phyloP scores from a whole-genome alignment of 2,329 filamentous ascomycete species.

The Xylariales sp. region DNA sequence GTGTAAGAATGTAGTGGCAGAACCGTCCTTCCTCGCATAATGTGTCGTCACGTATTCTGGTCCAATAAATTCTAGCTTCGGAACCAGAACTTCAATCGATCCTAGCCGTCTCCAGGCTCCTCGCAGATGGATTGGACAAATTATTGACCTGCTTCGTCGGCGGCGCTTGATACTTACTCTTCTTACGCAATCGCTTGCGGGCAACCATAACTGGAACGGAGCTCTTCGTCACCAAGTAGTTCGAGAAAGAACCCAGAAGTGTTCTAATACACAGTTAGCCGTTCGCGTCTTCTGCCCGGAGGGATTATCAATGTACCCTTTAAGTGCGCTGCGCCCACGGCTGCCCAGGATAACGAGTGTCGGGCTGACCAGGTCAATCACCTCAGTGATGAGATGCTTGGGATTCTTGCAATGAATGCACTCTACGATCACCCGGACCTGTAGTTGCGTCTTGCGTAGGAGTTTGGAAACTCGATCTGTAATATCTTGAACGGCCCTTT shows the following conservation, averaged over 20 bases:
- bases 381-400: conserved; percentile 92
- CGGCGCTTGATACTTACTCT: conserved; percentile 72
- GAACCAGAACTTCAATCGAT: too few species aligned
- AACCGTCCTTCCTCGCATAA: too few species aligned
- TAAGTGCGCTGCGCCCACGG: conserved; percentile 83
- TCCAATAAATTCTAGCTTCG: too few species aligned
- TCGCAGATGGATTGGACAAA: conserved; percentile 63
- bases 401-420: conserved; percentile 98
- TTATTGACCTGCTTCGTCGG: conserved; percentile 77
- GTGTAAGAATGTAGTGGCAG: too few species aligned
- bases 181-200: conserved; percentile 81
- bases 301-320: conserved; percentile 61
- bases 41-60: too few species aligned
- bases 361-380: conserved; percentile 88
- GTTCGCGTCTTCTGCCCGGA: conserved; percentile 8
- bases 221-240: conserved; percentile 95
- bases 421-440: conserved; percentile 90
- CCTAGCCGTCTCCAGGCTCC: conserved; percentile 66
- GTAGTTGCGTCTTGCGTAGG: conserved; percentile 82
- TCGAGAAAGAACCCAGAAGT: conserved; percentile 91
- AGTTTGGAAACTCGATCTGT: conserved; percentile 80
- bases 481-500: conserved; percentile 76
- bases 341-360: conserved; percentile 92
- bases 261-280: conserved; percentile 56
- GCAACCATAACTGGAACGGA: conserved; percentile 98